Conservation (phyloP, 495 filamentous ascomycete genomes). For the Neurospora cerealis region DNA sequence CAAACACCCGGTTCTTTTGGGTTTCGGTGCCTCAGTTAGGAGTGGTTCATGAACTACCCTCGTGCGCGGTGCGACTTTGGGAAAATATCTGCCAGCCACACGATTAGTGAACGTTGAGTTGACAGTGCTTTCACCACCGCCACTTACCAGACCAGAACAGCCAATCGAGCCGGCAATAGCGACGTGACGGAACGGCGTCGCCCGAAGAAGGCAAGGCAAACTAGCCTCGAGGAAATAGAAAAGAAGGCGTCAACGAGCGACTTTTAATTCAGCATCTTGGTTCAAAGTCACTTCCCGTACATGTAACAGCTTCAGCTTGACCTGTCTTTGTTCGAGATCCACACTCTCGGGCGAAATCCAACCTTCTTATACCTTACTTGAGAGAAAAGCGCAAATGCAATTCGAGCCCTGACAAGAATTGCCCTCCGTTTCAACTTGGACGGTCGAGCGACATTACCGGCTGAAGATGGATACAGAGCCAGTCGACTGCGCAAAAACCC, state of each 20-base stretch:
- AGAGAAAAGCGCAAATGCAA: background rate
- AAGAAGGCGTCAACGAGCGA: background rate
- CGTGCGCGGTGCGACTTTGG: background rate
- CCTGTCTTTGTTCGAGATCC: background rate
- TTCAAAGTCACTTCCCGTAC: background rate
- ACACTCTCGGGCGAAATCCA: background rate
- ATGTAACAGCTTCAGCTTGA: background rate
- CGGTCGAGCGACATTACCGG: background rate
- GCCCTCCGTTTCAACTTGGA: background rate
- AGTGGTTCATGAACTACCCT: background rate
- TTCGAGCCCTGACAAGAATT: background rate
- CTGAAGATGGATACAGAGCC: background rate
- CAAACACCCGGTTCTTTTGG: background rate
- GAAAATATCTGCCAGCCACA: background rate
- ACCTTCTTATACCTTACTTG: background rate
- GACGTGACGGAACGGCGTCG: background rate
- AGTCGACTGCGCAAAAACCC: background rate
- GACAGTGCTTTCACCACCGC: background rate
- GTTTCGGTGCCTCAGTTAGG: background rate
- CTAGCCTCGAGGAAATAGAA: background rate
- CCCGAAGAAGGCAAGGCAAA: background rate
- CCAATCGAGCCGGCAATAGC: background rate
- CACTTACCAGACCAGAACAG: background rate
- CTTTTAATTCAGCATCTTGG: background rate
- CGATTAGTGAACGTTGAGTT: background rate